These are phyloP conservation scores for Penicillium sp. DNA, from an alignment of 2,329 filamentous ascomycete genomes.

Conservation along the genomic window DNA sequence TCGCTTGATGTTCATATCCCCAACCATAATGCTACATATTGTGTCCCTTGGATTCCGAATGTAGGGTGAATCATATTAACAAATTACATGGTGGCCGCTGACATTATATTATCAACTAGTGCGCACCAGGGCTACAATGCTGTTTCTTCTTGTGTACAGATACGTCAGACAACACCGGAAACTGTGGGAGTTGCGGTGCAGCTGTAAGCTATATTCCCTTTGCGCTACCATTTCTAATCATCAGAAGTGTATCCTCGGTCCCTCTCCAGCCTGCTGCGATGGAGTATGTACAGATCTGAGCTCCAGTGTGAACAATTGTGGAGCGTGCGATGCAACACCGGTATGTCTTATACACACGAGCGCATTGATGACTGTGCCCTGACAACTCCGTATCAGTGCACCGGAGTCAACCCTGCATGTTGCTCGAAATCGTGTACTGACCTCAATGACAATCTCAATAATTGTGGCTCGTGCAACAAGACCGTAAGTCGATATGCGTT, in stretches of 20 bases:
- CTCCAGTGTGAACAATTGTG: background rate
- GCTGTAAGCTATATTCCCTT: background rate
- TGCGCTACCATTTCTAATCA: background rate
- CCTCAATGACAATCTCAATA: slow-evolving; percentile 7
- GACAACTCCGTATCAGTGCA: slow-evolving; percentile 7
- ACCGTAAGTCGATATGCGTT: slow-evolving; percentile 2
- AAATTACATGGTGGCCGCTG: background rate
- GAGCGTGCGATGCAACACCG: background rate
- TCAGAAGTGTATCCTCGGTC: background rate
- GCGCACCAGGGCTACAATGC: background rate
- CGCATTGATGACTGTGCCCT: background rate
- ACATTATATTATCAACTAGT: background rate
- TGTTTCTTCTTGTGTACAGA: slow-evolving; percentile 7
- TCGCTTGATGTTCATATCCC: background rate
- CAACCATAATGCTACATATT: background rate
- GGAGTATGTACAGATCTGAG: slow-evolving; percentile 3
- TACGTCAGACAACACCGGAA: background rate
- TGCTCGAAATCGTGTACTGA: slow-evolving; percentile 16
- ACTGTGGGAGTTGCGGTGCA: slow-evolving; percentile 2
- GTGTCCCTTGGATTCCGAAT: slow-evolving; percentile 1
- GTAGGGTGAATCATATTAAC: background rate
- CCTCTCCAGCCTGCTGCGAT: background rate
- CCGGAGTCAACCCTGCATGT: slow-evolving; percentile 13
- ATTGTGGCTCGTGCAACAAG: slow-evolving; percentile 7
- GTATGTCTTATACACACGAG: background rate